These are phyloP conservation scores for Pyricularia sp. DNA, from an alignment of 2,329 filamentous ascomycete species.

Conservation along the genomic window DNA sequence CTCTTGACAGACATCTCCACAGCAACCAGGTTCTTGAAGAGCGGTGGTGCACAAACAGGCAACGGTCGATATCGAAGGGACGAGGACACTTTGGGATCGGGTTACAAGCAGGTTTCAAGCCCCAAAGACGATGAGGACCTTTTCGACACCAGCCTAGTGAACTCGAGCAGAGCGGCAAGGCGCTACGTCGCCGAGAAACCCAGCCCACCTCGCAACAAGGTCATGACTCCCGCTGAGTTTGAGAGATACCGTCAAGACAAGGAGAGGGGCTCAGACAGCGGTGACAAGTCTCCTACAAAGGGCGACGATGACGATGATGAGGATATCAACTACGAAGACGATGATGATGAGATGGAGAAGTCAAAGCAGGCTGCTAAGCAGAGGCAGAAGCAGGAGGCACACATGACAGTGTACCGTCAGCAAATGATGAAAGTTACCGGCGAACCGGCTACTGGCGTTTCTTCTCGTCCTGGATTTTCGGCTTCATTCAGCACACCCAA, in stretches of 20 bases:
- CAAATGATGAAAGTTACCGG: constrained; percentile 97
- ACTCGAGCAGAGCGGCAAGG: constrained; percentile 25
- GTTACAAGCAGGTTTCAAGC: constrained; percentile 19
- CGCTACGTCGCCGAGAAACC: constrained; percentile 24
- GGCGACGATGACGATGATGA: constrained; percentile 53
- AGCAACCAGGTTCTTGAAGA: constrained; percentile 32
- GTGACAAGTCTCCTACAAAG: constrained; percentile 34
- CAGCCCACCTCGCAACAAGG: constrained; percentile 52
- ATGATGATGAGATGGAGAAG: constrained; percentile 73
- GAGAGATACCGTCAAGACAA: constrained; percentile 72
- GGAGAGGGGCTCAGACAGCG: constrained; percentile 40
- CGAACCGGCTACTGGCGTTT: constrained; percentile 43
- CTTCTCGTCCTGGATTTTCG: constrained; percentile 44
- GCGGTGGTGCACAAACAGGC: constrained; percentile 8
- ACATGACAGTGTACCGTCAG: constrained; percentile 81
- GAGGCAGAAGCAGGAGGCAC: constrained; percentile 79
- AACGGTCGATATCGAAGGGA: constrained; percentile 25
- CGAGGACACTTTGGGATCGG: constrained; percentile 23
- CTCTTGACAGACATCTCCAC: constrained; percentile 42
- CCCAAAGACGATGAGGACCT: constrained; percentile 42
- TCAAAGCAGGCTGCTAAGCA: constrained; percentile 65
- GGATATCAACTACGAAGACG: constrained; percentile 58
- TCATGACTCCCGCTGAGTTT: constrained; percentile 86
- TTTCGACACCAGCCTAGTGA: constrained; percentile 38
- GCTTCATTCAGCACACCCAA: constrained; percentile 56